phyloP scores from a whole-genome alignment of 805 yeast species.

The Brettanomyces nanus region DNA sequence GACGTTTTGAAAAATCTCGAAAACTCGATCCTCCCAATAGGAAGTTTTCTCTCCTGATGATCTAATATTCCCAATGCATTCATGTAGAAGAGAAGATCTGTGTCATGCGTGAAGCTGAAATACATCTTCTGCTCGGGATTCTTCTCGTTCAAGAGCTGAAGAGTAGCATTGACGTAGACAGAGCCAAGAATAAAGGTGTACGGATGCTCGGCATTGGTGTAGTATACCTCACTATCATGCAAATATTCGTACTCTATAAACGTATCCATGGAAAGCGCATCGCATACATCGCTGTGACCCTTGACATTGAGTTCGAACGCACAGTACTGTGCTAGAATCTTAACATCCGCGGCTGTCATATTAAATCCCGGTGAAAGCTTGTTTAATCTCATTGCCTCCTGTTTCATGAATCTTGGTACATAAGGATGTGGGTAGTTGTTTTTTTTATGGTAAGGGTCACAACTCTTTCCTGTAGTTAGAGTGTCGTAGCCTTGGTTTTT shows the following conservation, averaged over 20 bases:
- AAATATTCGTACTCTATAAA: slow-evolving; percentile 55
- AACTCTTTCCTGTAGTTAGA: slow-evolving; percentile 44
- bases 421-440: slow-evolving; percentile 14
- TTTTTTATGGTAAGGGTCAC: slow-evolving; percentile 29
- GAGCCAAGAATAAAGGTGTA: slow-evolving; percentile 53
- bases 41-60: slow-evolving; percentile 31
- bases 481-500: slow-evolving; percentile 47
- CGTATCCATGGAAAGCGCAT: slow-evolving; percentile 59
- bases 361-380: slow-evolving; percentile 45
- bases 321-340: slow-evolving; percentile 50
- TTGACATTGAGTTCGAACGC: slow-evolving; percentile 67
- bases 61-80: slow-evolving; percentile 56
- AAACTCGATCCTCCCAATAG: slow-evolving; percentile 33
- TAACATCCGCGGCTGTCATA: slow-evolving; percentile 45
- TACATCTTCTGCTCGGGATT: slow-evolving; percentile 34
- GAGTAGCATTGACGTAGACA: slow-evolving; percentile 43
- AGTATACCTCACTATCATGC: slow-evolving; percentile 51
- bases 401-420: slow-evolving; percentile 8
- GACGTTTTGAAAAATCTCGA: slow-evolving; percentile 33
- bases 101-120: slow-evolving; percentile 56
- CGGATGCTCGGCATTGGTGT: slow-evolving; percentile 50
- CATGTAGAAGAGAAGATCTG: slow-evolving; percentile 51
- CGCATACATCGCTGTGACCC: slow-evolving; percentile 62
- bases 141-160: slow-evolving; percentile 17
- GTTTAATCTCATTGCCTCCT: slow-evolving; percentile 52